Evolutionary conservation across 257 asterid genomes (phyloP).

Genomic region (Schizonepeta tenuifolia): DNA sequence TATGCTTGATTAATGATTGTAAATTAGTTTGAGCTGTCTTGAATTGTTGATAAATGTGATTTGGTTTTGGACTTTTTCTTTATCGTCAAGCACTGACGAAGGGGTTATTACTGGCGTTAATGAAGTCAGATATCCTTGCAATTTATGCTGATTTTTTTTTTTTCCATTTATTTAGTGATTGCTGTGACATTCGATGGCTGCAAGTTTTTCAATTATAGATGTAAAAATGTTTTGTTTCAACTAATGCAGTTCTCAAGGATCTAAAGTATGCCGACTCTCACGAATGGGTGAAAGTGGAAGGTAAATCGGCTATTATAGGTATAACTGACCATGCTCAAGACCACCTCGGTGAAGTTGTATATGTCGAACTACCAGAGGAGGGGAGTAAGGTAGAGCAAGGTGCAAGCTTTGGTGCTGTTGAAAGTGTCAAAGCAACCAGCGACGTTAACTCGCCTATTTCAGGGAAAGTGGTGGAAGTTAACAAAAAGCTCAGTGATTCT

Average conservation of each 20-base stretch:
- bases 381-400: conserved; percentile 75
- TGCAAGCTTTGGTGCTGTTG: conserved; percentile 90
- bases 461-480: conserved; percentile 82
- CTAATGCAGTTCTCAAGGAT: conserved; percentile 75
- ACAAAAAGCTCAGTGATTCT: conserved; percentile 61
- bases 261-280: conserved; percentile 90
- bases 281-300: conserved; percentile 92
- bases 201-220: background rate
- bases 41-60: background rate
- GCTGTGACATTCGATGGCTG: background rate
- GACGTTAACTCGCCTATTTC: conserved; percentile 93
- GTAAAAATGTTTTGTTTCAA: conserved; percentile 1
- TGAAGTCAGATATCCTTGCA: background rate
- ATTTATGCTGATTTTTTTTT: background rate
- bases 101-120: no score
- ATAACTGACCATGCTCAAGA: conserved; percentile 94
- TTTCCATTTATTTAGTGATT: background rate
- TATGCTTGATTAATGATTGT: conserved; percentile 1
- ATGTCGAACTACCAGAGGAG: conserved; percentile 83
- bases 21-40: background rate
- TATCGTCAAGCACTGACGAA: background rate
- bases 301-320: conserved; percentile 79
- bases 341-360: conserved; percentile 96
- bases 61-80: no score
- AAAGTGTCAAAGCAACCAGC: conserved; percentile 96